Percentiles rank a stretch among this genome's conserved stretches.
Evolutionary conservation across 768 basidiomycete genomes (phyloP).

Genomic region (Candolleomyces aberdarensis): DNA sequence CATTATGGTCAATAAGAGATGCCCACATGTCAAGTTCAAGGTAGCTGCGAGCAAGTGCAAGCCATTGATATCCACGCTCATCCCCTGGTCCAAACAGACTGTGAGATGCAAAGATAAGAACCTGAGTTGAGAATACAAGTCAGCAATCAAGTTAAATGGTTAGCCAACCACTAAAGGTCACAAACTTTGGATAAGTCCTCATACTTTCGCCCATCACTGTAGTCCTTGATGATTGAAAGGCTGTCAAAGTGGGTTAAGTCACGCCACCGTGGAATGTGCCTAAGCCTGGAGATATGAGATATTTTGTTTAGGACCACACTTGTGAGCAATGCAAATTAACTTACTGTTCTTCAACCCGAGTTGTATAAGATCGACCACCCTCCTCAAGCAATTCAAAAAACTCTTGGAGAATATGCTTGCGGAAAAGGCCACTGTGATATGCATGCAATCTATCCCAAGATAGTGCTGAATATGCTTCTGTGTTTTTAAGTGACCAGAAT

Average conservation of each 20-base stretch:
- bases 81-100: neutral
- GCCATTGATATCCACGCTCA: neutral
- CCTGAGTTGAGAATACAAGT: neutral
- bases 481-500: conserved; percentile 7
- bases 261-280: conserved; percentile 8
- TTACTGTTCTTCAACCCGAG: neutral
- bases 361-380: neutral
- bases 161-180: neutral
- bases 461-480: conserved; percentile 6
- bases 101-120: conserved; percentile 7
- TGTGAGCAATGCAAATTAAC: neutral
- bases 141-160: neutral
- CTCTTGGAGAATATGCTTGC: neutral
- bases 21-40: conserved; percentile 16
- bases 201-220: conserved; percentile 11
- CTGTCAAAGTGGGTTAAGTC: conserved; percentile 9
- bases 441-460: conserved; percentile 15
- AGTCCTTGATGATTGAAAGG: conserved; percentile 3
- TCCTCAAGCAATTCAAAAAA: neutral
- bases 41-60: conserved; percentile 4
- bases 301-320: neutral
- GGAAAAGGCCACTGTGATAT: conserved; percentile 13
- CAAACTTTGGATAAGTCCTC: conserved; percentile 8
- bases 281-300: neutral
- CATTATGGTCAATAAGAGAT: conserved; percentile 8